A percentile compares a stretch with the other conserved stretches of the same genome.
Evolutionary conservation across 2,329 filamentous ascomycete species (phyloP).

Genomic region (Trichoderma semiorbis): DNA sequence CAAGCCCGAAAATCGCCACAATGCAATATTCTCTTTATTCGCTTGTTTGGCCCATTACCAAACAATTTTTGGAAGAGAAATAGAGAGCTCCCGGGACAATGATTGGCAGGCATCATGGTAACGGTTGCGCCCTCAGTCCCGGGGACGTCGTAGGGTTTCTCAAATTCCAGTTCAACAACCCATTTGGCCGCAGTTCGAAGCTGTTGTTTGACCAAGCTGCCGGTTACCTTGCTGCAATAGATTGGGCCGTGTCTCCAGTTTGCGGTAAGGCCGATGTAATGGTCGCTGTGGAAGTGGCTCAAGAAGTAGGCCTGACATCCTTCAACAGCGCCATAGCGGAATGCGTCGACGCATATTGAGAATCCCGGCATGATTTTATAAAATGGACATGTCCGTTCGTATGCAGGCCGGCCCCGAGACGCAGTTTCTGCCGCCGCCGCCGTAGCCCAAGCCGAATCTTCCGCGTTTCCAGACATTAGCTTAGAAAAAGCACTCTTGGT

Average conservation of each 20-base stretch:
- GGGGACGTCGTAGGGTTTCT: conserved; percentile 73
- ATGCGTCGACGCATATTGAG: conserved; percentile 91
- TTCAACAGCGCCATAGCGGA: conserved; percentile 89
- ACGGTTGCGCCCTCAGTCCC: conserved; percentile 79
- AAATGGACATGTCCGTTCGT: conserved; percentile 89
- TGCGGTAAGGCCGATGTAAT: conserved; percentile 86
- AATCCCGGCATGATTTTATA: conserved; percentile 97
- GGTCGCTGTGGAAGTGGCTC: conserved; percentile 96
- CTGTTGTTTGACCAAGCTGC: conserved; percentile 81
- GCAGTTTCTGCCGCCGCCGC: conserved; percentile 77
- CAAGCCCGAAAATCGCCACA: conserved; percentile 96
- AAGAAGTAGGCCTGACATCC: conserved; percentile 94
- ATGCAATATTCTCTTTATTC: conserved; percentile 77
- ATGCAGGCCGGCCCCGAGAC: conserved; percentile 79
- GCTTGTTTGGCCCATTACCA: conserved; percentile 56
- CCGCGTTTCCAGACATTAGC: conserved; percentile 87
- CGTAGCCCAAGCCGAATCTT: conserved; percentile 84
- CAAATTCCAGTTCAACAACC: conserved; percentile 82
- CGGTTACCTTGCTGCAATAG: conserved; percentile 92
- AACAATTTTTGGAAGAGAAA: conserved; percentile 85
- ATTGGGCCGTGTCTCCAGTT: conserved; percentile 93
- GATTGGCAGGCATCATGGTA: conserved; percentile 94
- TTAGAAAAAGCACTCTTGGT: conserved; percentile 78
- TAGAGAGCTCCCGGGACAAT: conserved; percentile 91
- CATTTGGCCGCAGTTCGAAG: conserved; percentile 81